Evolutionary conservation across 83 land plant species (phyloP).

Genomic region (Larix sibirica): DNA sequence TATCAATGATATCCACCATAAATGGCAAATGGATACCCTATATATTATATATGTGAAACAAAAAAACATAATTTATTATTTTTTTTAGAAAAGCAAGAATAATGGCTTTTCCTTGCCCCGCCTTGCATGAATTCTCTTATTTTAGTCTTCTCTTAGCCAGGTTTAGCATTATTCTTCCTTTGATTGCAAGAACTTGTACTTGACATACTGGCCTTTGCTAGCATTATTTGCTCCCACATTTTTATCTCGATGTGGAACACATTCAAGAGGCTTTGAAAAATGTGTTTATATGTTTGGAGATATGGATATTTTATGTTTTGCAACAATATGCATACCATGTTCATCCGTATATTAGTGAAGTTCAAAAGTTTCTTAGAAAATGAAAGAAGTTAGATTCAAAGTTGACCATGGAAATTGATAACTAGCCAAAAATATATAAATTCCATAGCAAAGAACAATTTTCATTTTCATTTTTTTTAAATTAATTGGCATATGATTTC

Average conservation of each 20-base stretch:
- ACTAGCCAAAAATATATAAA: too few species aligned
- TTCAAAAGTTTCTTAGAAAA: too few species aligned
- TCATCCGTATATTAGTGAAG: too few species aligned
- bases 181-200: slow-evolving; percentile 55
- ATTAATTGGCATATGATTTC: too few species aligned
- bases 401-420: too few species aligned
- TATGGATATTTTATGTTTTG: slow-evolving; percentile 79
- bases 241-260: slow-evolving; percentile 84
- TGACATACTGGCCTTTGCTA: slow-evolving; percentile 44
- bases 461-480: too few species aligned
- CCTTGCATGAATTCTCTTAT: neutral
- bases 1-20: too few species aligned
- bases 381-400: too few species aligned
- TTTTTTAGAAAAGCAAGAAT: neutral
- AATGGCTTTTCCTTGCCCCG: slow-evolving; percentile 4
- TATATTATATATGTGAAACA: neutral
- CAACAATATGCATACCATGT: slow-evolving; percentile 87
- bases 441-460: too few species aligned
- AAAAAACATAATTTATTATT: neutral
- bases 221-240: slow-evolving; percentile 62
- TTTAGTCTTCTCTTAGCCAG: neutral
- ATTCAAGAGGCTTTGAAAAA: slow-evolving; percentile 87
- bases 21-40: neutral
- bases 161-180: neutral
- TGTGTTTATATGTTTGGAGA: slow-evolving; percentile 82